Conservation (phyloP, 2,329 filamentous ascomycete species). For the Tolypocladium tropicale region DNA sequence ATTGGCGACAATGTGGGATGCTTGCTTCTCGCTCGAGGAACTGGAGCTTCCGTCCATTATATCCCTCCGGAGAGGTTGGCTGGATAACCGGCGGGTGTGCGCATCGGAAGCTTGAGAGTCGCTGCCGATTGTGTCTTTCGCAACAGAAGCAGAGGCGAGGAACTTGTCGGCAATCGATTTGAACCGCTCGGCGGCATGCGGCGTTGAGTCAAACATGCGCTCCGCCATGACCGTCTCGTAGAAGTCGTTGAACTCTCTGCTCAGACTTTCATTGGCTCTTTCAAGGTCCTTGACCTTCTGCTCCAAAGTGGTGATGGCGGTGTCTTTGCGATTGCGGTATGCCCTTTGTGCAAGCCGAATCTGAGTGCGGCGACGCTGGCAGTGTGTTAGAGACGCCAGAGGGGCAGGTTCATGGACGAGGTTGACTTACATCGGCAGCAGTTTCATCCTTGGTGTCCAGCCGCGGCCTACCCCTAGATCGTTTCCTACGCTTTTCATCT, state of each 20-base stretch:
- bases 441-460: slow-evolving; percentile 71
- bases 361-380: slow-evolving; percentile 69
- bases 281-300: slow-evolving; percentile 60
- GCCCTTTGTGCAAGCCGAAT: slow-evolving; percentile 79
- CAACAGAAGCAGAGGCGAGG: slow-evolving; percentile 28
- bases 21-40: neutral
- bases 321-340: slow-evolving; percentile 78
- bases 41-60: neutral
- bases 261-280: slow-evolving; percentile 62
- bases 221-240: slow-evolving; percentile 50
- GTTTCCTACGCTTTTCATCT: slow-evolving; percentile 41
- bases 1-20: neutral
- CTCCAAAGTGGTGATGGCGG: slow-evolving; percentile 64
- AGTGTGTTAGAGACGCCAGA: neutral
- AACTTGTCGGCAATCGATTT: slow-evolving; percentile 48
- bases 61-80: neutral
- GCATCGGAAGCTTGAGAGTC: slow-evolving; percentile 5
- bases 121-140: slow-evolving; percentile 29
- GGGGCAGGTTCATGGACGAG: neutral
- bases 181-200: slow-evolving; percentile 47
- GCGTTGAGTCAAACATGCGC: slow-evolving; percentile 45
- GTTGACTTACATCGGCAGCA: slow-evolving; percentile 60
- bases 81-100: neutral
- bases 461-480: slow-evolving; percentile 62
- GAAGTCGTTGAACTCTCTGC: slow-evolving; percentile 56